Conservation (phyloP, 2,329 filamentous ascomycete genomes). For the Phaeosphaeriaceae sp. region DNA sequence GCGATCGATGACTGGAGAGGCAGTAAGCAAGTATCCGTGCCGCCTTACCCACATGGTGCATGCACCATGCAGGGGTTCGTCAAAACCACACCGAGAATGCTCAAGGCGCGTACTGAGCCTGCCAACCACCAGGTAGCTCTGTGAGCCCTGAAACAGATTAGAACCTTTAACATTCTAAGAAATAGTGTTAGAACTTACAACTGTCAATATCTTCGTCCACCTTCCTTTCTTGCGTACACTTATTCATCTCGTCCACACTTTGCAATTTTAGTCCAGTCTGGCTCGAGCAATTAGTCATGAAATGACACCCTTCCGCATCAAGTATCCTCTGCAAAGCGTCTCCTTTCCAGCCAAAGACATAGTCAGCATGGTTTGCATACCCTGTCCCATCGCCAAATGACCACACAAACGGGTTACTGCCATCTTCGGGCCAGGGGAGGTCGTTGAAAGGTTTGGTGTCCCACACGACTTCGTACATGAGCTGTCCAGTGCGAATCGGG, state of each 20-base stretch:
- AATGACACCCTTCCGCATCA: slow-evolving; percentile 24
- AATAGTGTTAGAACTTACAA: slow-evolving; percentile 19
- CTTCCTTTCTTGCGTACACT: slow-evolving; percentile 18
- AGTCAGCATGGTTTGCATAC: slow-evolving; percentile 13
- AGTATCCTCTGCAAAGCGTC: slow-evolving; percentile 26
- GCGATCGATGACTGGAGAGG: too few species aligned
- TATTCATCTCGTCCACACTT: slow-evolving; percentile 26
- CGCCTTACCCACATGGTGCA: too few species aligned
- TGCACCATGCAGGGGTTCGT: too few species aligned
- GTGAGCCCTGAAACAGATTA: slow-evolving; percentile 13
- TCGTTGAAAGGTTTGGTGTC: slow-evolving; percentile 25
- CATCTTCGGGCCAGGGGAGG: slow-evolving; percentile 23
- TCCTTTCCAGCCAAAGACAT: slow-evolving; percentile 30
- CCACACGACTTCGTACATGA: slow-evolving; percentile 29
- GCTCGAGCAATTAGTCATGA: slow-evolving; percentile 23
- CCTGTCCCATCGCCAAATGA: too few species aligned
- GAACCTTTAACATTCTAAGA: background rate
- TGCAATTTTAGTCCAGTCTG: slow-evolving; percentile 26
- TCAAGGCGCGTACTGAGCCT: slow-evolving; percentile 7
- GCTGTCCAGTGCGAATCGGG: slow-evolving; percentile 22
- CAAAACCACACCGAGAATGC: too few species aligned
- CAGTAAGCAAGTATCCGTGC: too few species aligned
- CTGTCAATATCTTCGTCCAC: slow-evolving; percentile 31
- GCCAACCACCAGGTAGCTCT: slow-evolving; percentile 16
- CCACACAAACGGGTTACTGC: slow-evolving; percentile 20